phyloP scores from a whole-genome alignment of 1,139 yeast species.

The Debaryomyces sp. region DNA sequence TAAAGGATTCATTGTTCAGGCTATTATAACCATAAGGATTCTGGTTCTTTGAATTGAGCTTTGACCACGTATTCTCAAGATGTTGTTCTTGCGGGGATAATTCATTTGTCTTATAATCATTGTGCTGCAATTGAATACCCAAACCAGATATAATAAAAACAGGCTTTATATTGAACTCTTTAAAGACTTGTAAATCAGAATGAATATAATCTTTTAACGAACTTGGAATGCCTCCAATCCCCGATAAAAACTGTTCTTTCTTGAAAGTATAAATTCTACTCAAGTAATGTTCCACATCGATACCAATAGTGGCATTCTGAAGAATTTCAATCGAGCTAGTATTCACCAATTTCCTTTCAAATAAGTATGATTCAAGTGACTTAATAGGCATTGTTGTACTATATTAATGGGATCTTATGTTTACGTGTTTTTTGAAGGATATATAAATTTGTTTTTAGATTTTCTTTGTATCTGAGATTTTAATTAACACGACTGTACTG shows the following conservation, averaged over 20 bases:
- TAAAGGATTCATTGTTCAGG: constrained; percentile 43
- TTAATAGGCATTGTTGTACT: constrained; percentile 52
- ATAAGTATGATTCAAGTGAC: constrained; percentile 69
- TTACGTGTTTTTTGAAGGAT: constrained; percentile 1
- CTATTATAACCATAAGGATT: constrained; percentile 30
- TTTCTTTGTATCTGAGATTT: constrained; percentile 2
- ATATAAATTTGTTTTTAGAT: background rate
- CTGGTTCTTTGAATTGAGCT: constrained; percentile 23
- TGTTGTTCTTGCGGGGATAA: constrained; percentile 50
- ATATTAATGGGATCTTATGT: background rate
- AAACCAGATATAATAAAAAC: constrained; percentile 73
- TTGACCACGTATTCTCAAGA: constrained; percentile 50
- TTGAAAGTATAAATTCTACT: constrained; percentile 62
- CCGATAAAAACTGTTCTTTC: constrained; percentile 73
- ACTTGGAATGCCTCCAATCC: constrained; percentile 82
- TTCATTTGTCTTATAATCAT: constrained; percentile 37
- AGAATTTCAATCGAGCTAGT: constrained; percentile 67
- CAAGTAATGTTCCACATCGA: constrained; percentile 81
- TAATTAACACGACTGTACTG: constrained; percentile 7
- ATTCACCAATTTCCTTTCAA: constrained; percentile 68
- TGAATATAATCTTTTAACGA: constrained; percentile 61
- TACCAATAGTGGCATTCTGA: constrained; percentile 73
- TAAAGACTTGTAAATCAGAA: constrained; percentile 63
- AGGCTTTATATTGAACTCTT: constrained; percentile 68
- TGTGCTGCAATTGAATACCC: constrained; percentile 37